phyloP scores from a whole-genome alignment of 1,284 basidiomycete genomes.

The Trametes polyzona region DNA sequence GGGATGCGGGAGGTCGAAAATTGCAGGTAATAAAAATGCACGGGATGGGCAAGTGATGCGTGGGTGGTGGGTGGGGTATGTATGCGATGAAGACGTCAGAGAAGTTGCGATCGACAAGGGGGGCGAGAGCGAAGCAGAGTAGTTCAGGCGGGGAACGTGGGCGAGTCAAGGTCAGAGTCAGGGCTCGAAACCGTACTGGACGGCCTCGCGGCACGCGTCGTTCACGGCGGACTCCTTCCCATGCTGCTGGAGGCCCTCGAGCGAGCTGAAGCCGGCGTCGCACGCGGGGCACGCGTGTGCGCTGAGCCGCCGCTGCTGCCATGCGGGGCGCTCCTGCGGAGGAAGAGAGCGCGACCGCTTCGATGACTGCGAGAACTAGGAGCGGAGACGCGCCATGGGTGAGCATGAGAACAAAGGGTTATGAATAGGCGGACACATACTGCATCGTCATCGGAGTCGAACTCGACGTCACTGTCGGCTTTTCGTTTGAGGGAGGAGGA shows the following conservation, averaged over 20 bases:
- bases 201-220: conserved; percentile 72
- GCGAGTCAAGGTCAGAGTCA: conserved; percentile 15
- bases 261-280: conserved; percentile 64
- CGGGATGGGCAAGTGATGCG: conserved; percentile 25
- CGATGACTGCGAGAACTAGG: conserved; percentile 57
- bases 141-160: conserved; percentile 4
- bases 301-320: conserved; percentile 32
- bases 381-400: conserved; percentile 1
- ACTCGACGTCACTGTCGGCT: conserved; percentile 39
- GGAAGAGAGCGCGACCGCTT: conserved; percentile 38
- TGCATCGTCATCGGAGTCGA: conserved; percentile 47
- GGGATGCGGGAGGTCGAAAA: conserved; percentile 3
- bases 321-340: conserved; percentile 19
- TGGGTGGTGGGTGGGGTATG: conserved; percentile 17
- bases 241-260: conserved; percentile 59
- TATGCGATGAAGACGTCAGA: conserved; percentile 24
- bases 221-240: conserved; percentile 52
- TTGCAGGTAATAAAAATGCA: conserved; percentile 24
- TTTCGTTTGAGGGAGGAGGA: conserved; percentile 47
- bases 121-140: conserved; percentile 15
- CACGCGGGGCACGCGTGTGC: conserved; percentile 66
- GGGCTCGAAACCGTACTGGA: conserved; percentile 72
- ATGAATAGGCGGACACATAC: conserved; percentile 41
- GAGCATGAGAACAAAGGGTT: conserved; percentile 13
- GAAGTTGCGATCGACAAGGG: conserved; percentile 20